Evolutionary conservation across 2,329 filamentous ascomycete genomes (phyloP), one percentile per base, ranked within the genome.

Genomic region (Cryphonectria radicalis): DNA sequence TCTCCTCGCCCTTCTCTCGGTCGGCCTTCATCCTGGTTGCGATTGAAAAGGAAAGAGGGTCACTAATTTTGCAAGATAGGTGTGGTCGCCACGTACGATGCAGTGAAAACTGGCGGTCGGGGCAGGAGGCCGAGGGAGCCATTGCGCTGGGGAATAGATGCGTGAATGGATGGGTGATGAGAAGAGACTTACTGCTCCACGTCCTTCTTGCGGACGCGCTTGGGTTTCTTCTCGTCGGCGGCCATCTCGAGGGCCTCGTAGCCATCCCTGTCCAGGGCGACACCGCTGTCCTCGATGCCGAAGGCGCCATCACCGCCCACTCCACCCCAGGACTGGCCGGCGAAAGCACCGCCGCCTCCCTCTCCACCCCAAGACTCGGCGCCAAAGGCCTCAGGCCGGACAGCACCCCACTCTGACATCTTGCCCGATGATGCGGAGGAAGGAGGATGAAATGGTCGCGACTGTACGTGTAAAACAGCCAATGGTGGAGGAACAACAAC

Each of bases 151-250:
- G 42, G 4, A 53, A 4, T 35, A 42, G 40, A 28, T 37, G 22
- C 3, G 4, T 13, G 37, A 19, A n/a, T 19, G 22, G 22, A 50
- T 50, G 53, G 28, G 28, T 43, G 17, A 4, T n/a, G 25, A 22
- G n/a, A 64, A n/a, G 5, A 1, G 50, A 73, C 71, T 73, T 40
- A 73, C 72, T 69, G 42, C 59, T 73, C 63, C 25, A 73, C 59
- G 13, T 71, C 72, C 53, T 50, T 71, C 50, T 73, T 64, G 37
- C 71, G 71, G 50, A 73, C 22, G 22, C 71, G 71, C 57, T 42
- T 68, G 8, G 69, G 57, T 66, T 69, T 73, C n/a, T 40, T 46
- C 28, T 46, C 66, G 22, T 69, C 55, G n/a, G 40, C 50, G 19
- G 43, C 10, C 19, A 43, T 22, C n/a, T 65, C 25, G 25, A 22